Evolutionary conservation across 164 flowering plant species (phyloP).

Genomic region (Tetrastigma voinierianum): DNA sequence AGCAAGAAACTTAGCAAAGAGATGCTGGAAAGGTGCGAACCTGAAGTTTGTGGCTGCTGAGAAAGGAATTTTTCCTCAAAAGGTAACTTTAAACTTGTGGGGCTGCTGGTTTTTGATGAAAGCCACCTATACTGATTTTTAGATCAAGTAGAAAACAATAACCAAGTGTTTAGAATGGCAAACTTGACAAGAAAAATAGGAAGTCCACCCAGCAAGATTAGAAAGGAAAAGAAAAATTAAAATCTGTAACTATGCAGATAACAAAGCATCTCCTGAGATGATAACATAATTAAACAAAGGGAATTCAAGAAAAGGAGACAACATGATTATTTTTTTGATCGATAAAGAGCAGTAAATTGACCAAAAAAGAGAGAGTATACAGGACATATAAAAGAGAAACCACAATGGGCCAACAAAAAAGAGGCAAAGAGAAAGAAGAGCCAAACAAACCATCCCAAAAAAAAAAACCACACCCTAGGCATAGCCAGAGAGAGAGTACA

Average conservation of each 20-base stretch:
- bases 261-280: not conserved
- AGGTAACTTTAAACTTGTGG: slow-evolving; percentile 56
- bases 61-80: slow-evolving; percentile 94
- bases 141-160: slow-evolving; percentile 12
- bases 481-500: not conserved
- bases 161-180: slow-evolving; percentile 6
- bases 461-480: too few relatives aligned
- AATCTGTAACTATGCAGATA: not conserved
- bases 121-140: slow-evolving; percentile 90
- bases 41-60: slow-evolving; percentile 80
- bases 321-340: too few relatives aligned
- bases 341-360: too few relatives aligned
- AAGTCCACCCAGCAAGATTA: not conserved
- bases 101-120: slow-evolving; percentile 63
- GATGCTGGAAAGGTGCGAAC: slow-evolving; percentile 31
- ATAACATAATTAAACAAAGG: not conserved
- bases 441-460: too few relatives aligned
- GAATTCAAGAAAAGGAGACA: not conserved
- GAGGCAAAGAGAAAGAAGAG: too few relatives aligned
- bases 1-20: not conserved
- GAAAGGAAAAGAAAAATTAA: not conserved
- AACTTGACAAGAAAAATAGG: not conserved
- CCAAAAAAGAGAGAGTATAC: too few relatives aligned
- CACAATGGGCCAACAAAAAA: too few relatives aligned
- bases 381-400: too few relatives aligned